Conservation (phyloP, 306 rosid genomes). For the Luffa aegyptiaca region DNA sequence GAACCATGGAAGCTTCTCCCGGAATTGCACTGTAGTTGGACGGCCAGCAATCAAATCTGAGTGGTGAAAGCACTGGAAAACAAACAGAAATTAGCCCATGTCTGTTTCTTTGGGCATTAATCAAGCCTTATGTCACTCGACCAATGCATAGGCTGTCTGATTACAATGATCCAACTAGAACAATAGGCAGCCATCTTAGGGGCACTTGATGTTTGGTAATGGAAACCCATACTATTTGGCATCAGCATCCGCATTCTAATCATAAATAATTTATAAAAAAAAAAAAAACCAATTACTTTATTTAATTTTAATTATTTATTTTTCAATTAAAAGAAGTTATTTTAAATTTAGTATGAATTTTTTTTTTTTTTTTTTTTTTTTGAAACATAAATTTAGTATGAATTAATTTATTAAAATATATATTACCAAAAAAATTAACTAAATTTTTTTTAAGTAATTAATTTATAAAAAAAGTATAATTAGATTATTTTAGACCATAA, state of each 20-base stretch:
- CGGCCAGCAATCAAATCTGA: slow-evolving; percentile 83
- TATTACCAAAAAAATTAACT: not conserved
- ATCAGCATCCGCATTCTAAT: not conserved
- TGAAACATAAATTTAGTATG: no score
- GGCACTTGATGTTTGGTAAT: not conserved
- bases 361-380: no score
- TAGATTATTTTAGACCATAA: not conserved
- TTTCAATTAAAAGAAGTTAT: not conserved
- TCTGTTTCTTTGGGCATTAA: not conserved
- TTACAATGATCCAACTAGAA: not conserved
- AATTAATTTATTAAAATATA: not conserved
- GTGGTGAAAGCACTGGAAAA: slow-evolving; percentile 86
- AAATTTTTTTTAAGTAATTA: not conserved
- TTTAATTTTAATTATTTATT: not conserved
- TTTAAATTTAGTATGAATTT: not conserved
- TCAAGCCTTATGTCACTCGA: not conserved
- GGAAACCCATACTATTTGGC: not conserved
- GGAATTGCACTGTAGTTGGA: slow-evolving; percentile 81
- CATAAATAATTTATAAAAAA: not conserved
- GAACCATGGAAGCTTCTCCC: slow-evolving; percentile 98
- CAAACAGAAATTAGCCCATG: slow-evolving; percentile 26
- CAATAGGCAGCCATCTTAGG: not conserved
- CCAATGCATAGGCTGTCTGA: not conserved
- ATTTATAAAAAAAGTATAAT: not conserved
- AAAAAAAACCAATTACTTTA: not conserved